A percentile compares a stretch with the other conserved stretches of the same genome.
phyloP scores from a whole-genome alignment of 148 eudicot genomes.

The Agrostemma githago region DNA sequence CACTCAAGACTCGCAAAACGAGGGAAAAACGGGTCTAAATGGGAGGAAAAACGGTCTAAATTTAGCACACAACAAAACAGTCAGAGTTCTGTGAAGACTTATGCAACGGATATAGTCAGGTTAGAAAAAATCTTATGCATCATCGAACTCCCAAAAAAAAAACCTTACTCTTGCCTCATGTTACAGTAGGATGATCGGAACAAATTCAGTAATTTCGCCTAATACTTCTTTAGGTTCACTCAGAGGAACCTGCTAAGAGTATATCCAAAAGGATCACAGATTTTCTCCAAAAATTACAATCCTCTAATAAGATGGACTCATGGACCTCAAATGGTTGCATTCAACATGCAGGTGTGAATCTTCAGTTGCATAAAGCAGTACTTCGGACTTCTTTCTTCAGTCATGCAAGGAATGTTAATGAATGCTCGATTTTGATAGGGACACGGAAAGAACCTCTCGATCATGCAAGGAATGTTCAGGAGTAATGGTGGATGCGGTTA shows the following conservation, averaged over 20 bases:
- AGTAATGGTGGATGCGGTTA: slow-evolving; percentile 73
- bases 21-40: no score
- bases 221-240: slow-evolving; percentile 45
- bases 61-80: no score
- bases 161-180: background rate
- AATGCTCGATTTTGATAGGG: slow-evolving; percentile 30
- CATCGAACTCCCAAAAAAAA: background rate
- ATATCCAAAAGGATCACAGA: slow-evolving; percentile 56
- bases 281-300: slow-evolving; percentile 57
- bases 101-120: slow-evolving; percentile 46
- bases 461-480: slow-evolving; percentile 74
- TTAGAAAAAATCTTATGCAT: slow-evolving; percentile 11
- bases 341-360: slow-evolving; percentile 60
- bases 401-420: no score
- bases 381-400: background rate
- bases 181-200: background rate
- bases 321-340: slow-evolving; percentile 86
- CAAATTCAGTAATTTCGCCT: background rate
- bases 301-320: slow-evolving; percentile 60
- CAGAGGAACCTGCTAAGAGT: slow-evolving; percentile 61
- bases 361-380: no score
- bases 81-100: slow-evolving; percentile 23
- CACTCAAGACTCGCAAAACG: no score
- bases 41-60: no score
- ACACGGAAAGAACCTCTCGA: slow-evolving; percentile 47